Conservation (phyloP, 495 filamentous ascomycete genomes). For the Eremomyces bilateralis region DNA sequence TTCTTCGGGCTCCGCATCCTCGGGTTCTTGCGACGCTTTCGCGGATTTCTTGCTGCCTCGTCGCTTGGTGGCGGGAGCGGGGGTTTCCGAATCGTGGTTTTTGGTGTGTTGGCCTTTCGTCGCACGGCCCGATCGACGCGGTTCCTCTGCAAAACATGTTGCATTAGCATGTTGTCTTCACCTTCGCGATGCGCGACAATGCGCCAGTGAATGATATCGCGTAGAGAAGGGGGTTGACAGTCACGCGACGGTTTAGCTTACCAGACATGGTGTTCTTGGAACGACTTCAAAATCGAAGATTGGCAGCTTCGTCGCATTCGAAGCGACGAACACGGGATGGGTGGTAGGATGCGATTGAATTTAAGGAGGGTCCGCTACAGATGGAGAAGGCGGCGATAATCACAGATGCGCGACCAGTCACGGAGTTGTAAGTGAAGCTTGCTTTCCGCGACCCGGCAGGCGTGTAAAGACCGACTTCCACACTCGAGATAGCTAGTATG, state of each 20-base stretch:
- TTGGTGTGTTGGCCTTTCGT: slow-evolving; percentile 92
- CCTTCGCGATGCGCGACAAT: neutral
- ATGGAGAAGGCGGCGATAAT: too few species aligned
- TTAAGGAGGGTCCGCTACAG: too few species aligned
- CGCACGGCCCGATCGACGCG: slow-evolving; percentile 77
- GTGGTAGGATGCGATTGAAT: too few species aligned
- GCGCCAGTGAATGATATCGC: neutral
- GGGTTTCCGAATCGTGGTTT: slow-evolving; percentile 21
- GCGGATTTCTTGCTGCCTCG: slow-evolving; percentile 34
- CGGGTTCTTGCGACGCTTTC: slow-evolving; percentile 16
- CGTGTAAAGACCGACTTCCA: too few species aligned
- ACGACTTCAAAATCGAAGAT: too few species aligned
- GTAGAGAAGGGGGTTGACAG: neutral
- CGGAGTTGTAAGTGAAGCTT: too few species aligned
- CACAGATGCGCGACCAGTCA: too few species aligned
- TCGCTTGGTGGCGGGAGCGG: slow-evolving; percentile 20
- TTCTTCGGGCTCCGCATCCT: slow-evolving; percentile 29
- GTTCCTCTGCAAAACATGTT: slow-evolving; percentile 38
- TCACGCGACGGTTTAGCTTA: slow-evolving; percentile 11
- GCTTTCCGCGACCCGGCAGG: too few species aligned
- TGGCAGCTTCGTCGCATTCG: too few species aligned
- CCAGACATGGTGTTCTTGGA: slow-evolving; percentile 19
- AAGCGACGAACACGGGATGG: too few species aligned
- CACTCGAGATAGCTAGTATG: too few species aligned
- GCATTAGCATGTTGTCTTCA: slow-evolving; percentile 1